phyloP scores from a whole-genome alignment of 2,329 filamentous ascomycete species.

The Cordyceps tenuipes region DNA sequence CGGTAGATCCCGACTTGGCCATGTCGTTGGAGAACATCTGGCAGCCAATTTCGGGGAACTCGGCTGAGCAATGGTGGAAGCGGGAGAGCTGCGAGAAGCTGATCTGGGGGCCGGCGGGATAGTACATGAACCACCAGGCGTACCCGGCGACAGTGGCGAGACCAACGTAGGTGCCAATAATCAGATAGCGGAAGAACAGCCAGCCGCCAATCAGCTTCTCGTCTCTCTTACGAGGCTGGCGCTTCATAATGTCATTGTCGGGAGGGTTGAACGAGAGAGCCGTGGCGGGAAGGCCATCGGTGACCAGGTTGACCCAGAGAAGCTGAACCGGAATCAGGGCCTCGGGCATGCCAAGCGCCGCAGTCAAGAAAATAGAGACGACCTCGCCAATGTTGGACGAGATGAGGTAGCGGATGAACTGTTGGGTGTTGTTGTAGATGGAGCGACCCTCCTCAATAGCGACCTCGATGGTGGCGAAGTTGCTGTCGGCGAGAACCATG shows the following conservation, averaged over 20 bases:
- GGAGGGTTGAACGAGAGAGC: conserved; percentile 96
- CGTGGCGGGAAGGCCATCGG: conserved; percentile 91
- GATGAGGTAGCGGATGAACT: conserved; percentile 98
- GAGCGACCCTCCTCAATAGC: conserved; percentile 95
- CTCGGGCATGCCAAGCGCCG: conserved; percentile 93
- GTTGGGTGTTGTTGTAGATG: conserved; percentile 99
- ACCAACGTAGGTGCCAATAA: conserved; percentile 92
- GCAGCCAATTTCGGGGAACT: conserved; percentile 86
- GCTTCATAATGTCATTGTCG: conserved; percentile 97
- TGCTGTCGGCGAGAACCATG: conserved; percentile 97
- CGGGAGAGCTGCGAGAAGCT: conserved; percentile 79
- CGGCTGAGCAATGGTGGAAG: conserved; percentile 84
- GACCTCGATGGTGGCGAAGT: conserved; percentile 94
- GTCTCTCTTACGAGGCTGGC: conserved; percentile 82
- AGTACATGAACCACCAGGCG: conserved; percentile 99
- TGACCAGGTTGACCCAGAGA: conserved; percentile 97
- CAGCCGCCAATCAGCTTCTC: conserved; percentile 89
- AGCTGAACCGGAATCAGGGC: conserved; percentile 94
- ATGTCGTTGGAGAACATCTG: conserved; percentile 81
- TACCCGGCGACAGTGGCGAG: conserved; percentile 92
- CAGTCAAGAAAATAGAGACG: conserved; percentile 96
- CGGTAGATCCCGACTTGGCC: conserved; percentile 83
- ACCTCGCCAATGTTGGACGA: conserved; percentile 99
- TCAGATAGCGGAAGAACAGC: conserved; percentile 96
- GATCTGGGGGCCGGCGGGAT: conserved; percentile 82